Evolutionary conservation across 768 basidiomycete genomes (phyloP), one percentile per base, ranked within the genome.

Genomic region (Dentipellis fragilis): DNA sequence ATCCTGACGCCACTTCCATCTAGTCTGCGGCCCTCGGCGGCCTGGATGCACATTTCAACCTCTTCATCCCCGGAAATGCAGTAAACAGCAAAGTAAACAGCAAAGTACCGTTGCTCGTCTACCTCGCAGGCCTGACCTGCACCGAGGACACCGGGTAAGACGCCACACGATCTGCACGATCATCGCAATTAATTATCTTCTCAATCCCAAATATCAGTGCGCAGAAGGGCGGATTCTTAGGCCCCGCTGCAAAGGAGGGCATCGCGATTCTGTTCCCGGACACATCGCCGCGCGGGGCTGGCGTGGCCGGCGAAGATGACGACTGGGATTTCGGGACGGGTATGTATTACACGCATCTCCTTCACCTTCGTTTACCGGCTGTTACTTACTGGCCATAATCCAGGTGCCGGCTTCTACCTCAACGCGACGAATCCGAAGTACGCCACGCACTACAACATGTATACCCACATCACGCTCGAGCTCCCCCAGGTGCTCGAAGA

Each of bases 201-300:
- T 35, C 22, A 4, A 36, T 14, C 42, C n/a, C 35, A 12, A 10
- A 46, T 23, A 62, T 6, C 29, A 93, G 90, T 0, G 82, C 95
- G 1, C 91, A 94, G 71, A 98, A 99, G 69, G 94, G 92, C n/a
- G 80, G 80, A 10, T 95, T 98, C 72, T 72, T 97, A 39, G 77
- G 82, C n/a, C 81, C 87, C 40, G 95, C 95, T 1, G 80, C 92
- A 4, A 75, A 81, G 17, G 84, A 95, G 63, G 85, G 87, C 6
- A 85, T 99, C 54, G 94, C 96, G 0, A 73, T 98, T 51, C 80
- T 98, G 55, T 92, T 97, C 68, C 92, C 96, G 2, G 96, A 99
- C 66, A 98, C 95, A 0, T 93, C 90, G 36, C 96, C 96, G 1
- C 81, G 96, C 38, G 93, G 93, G 4, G 93, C 95, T 16, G 87